Percentiles rank a stretch among this genome's conserved stretches.
Conservation (phyloP, 495 filamentous ascomycete genomes). For the Amniculicola lignicola region DNA sequence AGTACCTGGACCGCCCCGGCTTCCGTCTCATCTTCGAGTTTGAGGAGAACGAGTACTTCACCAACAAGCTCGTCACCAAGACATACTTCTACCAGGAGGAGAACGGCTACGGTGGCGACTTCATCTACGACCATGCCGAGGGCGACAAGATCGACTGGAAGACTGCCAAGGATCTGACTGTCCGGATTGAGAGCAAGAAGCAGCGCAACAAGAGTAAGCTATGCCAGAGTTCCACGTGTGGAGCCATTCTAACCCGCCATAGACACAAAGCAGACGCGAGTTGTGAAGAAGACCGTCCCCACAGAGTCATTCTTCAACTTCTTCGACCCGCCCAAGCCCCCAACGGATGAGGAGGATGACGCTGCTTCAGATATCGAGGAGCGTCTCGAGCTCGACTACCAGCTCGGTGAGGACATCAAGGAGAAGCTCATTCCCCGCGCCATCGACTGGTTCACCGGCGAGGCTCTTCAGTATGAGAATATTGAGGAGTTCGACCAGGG, state of each 20-base stretch:
- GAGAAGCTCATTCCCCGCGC: slow-evolving; percentile 99
- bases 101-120: slow-evolving; percentile 96
- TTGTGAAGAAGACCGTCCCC: slow-evolving; percentile 98
- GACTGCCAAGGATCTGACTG: slow-evolving; percentile 83
- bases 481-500: slow-evolving; percentile 80
- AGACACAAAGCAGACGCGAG: slow-evolving; percentile 98
- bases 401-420: slow-evolving; percentile 99
- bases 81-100: slow-evolving; percentile 99
- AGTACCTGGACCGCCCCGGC: slow-evolving; percentile 96
- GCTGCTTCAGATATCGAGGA: slow-evolving; percentile 89
- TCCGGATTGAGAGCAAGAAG: slow-evolving; percentile 96
- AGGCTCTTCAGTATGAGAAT: slow-evolving; percentile 96
- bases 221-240: neutral
- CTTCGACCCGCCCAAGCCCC: slow-evolving; percentile 92
- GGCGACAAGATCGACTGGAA: slow-evolving; percentile 99
- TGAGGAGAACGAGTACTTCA: slow-evolving; percentile 89
- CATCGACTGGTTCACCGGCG: slow-evolving; percentile 99
- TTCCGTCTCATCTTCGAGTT: slow-evolving; percentile 99
- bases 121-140: slow-evolving; percentile 99
- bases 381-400: slow-evolving; percentile 96
- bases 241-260: slow-evolving; percentile 10
- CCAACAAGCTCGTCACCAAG: slow-evolving; percentile 95
- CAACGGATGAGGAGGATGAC: slow-evolving; percentile 70
- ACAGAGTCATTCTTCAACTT: slow-evolving; percentile 99
- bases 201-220: slow-evolving; percentile 97